Conservation (phyloP, 2,329 filamentous ascomycete species). For the Xylariales sp. region DNA sequence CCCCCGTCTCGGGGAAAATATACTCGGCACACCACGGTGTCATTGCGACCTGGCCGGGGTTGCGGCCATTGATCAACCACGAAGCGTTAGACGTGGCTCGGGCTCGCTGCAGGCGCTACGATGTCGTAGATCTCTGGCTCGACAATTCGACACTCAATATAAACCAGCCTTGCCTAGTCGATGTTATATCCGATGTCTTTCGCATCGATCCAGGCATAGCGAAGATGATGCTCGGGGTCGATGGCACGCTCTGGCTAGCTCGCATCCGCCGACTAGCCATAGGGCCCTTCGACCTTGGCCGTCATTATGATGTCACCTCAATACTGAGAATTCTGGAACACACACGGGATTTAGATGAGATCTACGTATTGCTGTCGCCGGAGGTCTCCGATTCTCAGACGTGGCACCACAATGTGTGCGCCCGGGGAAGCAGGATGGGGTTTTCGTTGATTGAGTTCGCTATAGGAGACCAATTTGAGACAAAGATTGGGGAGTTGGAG, state of each 20-base stretch:
- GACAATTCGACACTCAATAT: conserved; percentile 33
- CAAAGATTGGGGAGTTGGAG: conserved; percentile 17
- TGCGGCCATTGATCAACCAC: conserved; percentile 35
- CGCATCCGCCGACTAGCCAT: conserved; percentile 34
- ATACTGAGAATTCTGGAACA: conserved; percentile 28
- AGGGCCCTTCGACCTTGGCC: conserved; percentile 24
- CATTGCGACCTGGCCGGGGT: conserved; percentile 26
- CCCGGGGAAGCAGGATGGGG: not conserved
- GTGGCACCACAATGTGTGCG: not conserved
- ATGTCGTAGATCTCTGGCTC: conserved; percentile 35
- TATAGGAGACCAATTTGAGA: conserved; percentile 11
- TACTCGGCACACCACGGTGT: conserved; percentile 20
- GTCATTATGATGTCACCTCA: conserved; percentile 12
- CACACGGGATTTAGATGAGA: conserved; percentile 29
- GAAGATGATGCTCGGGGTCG: conserved; percentile 27
- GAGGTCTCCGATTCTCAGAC: conserved; percentile 13
- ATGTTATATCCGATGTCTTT: conserved; percentile 31
- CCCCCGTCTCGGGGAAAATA: conserved; percentile 26
- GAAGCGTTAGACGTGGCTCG: conserved; percentile 31
- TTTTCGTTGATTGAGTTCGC: conserved; percentile 10
- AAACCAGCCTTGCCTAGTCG: conserved; percentile 31
- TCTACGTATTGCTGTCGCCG: conserved; percentile 33
- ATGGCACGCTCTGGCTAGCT: conserved; percentile 24
- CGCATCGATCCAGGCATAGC: conserved; percentile 33
- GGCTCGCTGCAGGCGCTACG: conserved; percentile 20